Evolutionary conservation across 2,329 filamentous ascomycete species (phyloP).

Genomic region (Lecanicillium sp.): DNA sequence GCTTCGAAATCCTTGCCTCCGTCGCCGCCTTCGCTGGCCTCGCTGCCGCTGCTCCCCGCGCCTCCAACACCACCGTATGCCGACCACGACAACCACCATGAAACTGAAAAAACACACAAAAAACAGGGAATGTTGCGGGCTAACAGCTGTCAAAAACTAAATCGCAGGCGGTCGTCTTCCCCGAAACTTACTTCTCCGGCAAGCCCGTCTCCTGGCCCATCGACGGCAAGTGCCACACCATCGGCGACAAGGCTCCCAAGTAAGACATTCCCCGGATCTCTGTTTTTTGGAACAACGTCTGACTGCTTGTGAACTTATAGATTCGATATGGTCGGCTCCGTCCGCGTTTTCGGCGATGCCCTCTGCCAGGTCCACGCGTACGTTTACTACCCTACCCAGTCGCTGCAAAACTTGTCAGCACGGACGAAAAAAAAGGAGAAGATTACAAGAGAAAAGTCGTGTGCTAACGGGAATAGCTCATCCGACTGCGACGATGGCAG

Average conservation of each 20-base stretch:
- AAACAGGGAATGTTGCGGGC: too few relatives aligned
- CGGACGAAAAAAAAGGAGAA: too few relatives aligned
- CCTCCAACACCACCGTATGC: not conserved
- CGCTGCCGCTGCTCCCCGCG: not conserved
- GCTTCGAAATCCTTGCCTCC: constrained; percentile 1
- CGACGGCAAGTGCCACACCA: not conserved
- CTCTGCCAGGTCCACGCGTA: not conserved
- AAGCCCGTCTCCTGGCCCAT: not conserved
- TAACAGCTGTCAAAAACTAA: too few relatives aligned
- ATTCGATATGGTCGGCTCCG: not conserved
- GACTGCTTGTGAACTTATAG: not conserved
- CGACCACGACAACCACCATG: too few relatives aligned
- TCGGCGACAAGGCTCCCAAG: not conserved
- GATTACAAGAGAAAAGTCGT: not conserved
- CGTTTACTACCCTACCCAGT: not conserved
- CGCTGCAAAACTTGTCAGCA: too few relatives aligned
- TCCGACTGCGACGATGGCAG: not conserved
- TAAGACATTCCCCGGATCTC: not conserved
- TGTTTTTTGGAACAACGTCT: not conserved
- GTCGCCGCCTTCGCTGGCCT: not conserved
- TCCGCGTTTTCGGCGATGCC: not conserved
- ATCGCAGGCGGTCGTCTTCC: not conserved
- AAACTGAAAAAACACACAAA: not conserved
- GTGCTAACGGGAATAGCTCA: not conserved
- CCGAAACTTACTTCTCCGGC: not conserved